Base-by-base conservation (phyloP, 345 rosid genomes). In the Linum tenue region DNA sequence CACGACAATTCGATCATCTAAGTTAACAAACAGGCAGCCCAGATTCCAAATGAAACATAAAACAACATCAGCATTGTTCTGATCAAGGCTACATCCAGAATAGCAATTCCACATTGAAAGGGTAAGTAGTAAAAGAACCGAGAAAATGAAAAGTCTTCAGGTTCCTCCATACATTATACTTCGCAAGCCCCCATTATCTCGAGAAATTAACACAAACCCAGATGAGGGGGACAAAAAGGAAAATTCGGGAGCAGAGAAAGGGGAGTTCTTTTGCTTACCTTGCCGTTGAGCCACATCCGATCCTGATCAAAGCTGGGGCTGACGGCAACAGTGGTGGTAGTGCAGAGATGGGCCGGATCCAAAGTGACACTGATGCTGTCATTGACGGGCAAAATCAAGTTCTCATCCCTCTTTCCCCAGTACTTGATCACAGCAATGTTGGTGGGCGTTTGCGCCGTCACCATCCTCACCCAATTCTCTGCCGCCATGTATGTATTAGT, bases 251-350 rank as follows among this genome's bases (percentile, higher is more conserved):
- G 51, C 7, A 22, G 14, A 62, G 39, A 3, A 3, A 55, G 31
- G 37, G 36, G 48, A 37, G 55, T 15, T n/a, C 11, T 14, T 56
- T 31, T 4, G 8, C 5, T 51, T 71, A 94, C 99, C 95, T 94
- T 84, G 73, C 95, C 99, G 65, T 94, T 94, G 69, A 94, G 99
- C 97, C 99, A 94, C 97, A 94, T 90, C 64, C 91, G 95, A 77
- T 94, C 99, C 64, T 81, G 83, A 55, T 81, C 72, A 74, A 94
- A 94, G 50, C 69, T 7, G 16, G 97, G 97, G 80, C 97, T 87
- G 44, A 87, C 97, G 59, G 99, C 86, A 56, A 94, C 99, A 44
- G 99, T 88, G 39, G 99, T 90, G 64, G 95, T 82, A 37, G 99
- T 91, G 62, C 96, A 94, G 41, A 94, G 89, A 70, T 91, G 99